Base-by-base conservation (phyloP, 495 filamentous ascomycete genomes). In the Lichina pygmaea region DNA sequence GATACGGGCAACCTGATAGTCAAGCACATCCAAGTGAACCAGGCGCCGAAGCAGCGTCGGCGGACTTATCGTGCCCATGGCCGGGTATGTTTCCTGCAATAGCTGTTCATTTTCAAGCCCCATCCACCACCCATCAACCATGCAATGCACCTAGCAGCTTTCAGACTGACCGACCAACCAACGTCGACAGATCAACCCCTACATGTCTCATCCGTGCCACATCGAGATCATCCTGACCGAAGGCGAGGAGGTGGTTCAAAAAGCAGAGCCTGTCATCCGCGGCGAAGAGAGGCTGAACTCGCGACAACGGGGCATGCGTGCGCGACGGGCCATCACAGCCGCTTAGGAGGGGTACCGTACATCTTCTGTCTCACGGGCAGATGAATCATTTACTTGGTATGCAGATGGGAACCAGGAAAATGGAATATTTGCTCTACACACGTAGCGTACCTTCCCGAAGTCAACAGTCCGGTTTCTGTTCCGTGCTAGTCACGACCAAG, bases 21-120 rank as follows among this genome's bases (percentile, higher is more conserved):
- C 63, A 91, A 92, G 78, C 89, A 92, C 73, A 95, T 99, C 67
- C 89, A 95, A 68, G 91, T 95, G 70, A 95, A 95, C 76, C 89
- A 99, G 71, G 89, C 89, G 50, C 89, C 89, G 57, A 94, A 94
- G 75, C 84, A 93, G 67, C 73, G 89, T 59, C 74, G 89, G 65
- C 77, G 89, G 57, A 99, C 89, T 57, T 99, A 95, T 76, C 84
- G 89, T 73, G 91, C 91, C 50, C 89, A 99, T 71, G 89, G 89
- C 74, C 81, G 86, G 72, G 89, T 97, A 92, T 57, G 89, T 79
- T 53, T 41, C 44, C 32, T 9, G 13, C 11, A 33, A 3, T 7
- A 45, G 2, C 6, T 8, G 32, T 46, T 43, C 39, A 39, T 43
- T 15, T 15, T 24, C 24, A 4, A 24, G 4, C 24, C 24, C 24